Evolutionary conservation across 1,284 basidiomycete species (phyloP), one percentile per base, ranked within the genome.

Genomic region (Anthracocystis setariae): DNA sequence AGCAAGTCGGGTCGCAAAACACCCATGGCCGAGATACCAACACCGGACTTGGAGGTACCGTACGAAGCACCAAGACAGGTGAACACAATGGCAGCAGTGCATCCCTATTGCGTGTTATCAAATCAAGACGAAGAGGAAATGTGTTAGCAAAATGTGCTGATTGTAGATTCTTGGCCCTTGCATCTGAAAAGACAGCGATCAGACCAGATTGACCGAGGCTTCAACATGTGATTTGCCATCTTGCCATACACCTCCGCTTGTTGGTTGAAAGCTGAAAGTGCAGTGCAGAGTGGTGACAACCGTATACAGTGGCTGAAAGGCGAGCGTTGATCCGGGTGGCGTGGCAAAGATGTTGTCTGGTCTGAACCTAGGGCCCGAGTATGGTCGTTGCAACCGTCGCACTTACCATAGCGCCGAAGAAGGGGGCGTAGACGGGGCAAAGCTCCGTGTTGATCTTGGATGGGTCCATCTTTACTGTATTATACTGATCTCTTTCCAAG

Each of bases 1-100:
- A 99, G 92, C 70, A 98, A 87, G 79, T 99, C 94, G 61, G 95
- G 95, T 81, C 94, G 90, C 85, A 98, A 94, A 60, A 91, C 90
- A 74, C 94, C 95, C 73, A 98, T 86, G 48, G 95, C 96, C 63
- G 95, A 91, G 83, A 98, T 98, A 53, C 95, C 96, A 78, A 99
- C 97, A 46, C 96, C 96, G 46, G 95, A 89, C 85, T 99, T 99
- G 47, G 94, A 89, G 0, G 96, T 99, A 42, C 96, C 96, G 84
- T 93, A 94, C 18, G 95, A 94, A 67, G 95, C 95, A 72, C 96
- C 95, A 44, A 96, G 86, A 73, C 93, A 95, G 77, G 94, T 97
- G 86, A 97, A 97, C 81, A 96, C 92, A 83, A 97, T 97, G 79
- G 94, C 93, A 83, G 91, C 89, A 62, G 94, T 94, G 87, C 93